Evolutionary conservation across 2,329 filamentous ascomycete genomes (phyloP).

Genomic region (Fusarium pseudoanthophilum): DNA sequence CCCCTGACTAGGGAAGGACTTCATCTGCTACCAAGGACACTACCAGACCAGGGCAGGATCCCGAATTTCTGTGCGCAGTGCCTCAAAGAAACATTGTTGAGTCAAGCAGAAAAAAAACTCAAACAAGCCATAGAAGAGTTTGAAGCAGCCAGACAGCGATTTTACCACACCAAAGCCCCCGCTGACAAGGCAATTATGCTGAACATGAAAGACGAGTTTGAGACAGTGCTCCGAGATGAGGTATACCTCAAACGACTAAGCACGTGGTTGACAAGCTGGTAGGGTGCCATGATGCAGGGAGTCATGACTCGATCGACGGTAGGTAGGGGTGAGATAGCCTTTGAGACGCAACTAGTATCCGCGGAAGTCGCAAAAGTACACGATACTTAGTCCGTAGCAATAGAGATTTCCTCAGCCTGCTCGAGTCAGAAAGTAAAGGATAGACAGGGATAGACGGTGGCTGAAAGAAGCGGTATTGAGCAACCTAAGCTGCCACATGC

Average conservation of each 20-base stretch:
- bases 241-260: slow-evolving; percentile 35
- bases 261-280: slow-evolving; percentile 44
- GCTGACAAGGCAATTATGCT: slow-evolving; percentile 29
- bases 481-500: slow-evolving; percentile 21
- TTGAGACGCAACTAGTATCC: not conserved
- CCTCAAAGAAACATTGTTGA: slow-evolving; percentile 11
- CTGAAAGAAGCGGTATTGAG: slow-evolving; percentile 13
- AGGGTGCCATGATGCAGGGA: slow-evolving; percentile 7
- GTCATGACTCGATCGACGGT: slow-evolving; percentile 14
- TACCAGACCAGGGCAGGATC: slow-evolving; percentile 47
- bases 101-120: slow-evolving; percentile 24
- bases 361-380: slow-evolving; percentile 17
- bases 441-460: slow-evolving; percentile 11
- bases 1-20: slow-evolving; percentile 46
- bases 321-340: slow-evolving; percentile 10
- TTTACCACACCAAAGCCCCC: slow-evolving; percentile 19
- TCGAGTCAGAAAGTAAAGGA: slow-evolving; percentile 28
- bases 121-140: slow-evolving; percentile 20
- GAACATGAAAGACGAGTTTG: slow-evolving; percentile 31
- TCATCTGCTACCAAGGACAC: slow-evolving; percentile 48
- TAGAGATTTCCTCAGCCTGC: slow-evolving; percentile 7
- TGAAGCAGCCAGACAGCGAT: slow-evolving; percentile 22
- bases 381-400: slow-evolving; percentile 15
- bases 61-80: slow-evolving; percentile 38
- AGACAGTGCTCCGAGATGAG: slow-evolving; percentile 36